phyloP scores from a whole-genome alignment of 305 asterid species.

The Coffea humblotiana region DNA sequence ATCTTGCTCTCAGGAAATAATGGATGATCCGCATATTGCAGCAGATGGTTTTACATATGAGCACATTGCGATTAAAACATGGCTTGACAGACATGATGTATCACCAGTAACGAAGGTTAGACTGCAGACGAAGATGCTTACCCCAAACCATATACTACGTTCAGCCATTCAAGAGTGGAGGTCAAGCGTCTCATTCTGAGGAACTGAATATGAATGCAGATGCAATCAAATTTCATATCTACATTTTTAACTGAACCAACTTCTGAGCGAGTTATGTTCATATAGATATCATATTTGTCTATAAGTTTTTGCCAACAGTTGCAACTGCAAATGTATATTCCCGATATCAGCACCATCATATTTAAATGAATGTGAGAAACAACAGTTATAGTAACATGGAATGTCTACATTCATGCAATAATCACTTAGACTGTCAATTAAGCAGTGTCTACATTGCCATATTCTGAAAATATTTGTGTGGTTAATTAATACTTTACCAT shows the following conservation, averaged over 20 bases:
- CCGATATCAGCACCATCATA: neutral
- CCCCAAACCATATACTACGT: slow-evolving; percentile 62
- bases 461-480: neutral
- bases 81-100: slow-evolving; percentile 55
- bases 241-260: neutral
- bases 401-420: neutral
- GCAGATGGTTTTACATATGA: slow-evolving; percentile 95
- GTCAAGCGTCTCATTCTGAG: slow-evolving; percentile 20
- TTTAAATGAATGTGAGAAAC: neutral
- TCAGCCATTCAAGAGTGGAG: slow-evolving; percentile 81
- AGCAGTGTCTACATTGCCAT: neutral
- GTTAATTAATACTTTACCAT: neutral
- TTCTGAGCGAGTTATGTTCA: neutral
- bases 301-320: neutral
- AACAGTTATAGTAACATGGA: neutral
- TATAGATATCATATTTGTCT: neutral
- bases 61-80: slow-evolving; percentile 62
- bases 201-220: slow-evolving; percentile 1
- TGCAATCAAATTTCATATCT: neutral
- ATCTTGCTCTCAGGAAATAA: slow-evolving; percentile 62
- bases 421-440: neutral
- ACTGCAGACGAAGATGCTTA: slow-evolving; percentile 56
- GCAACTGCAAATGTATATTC: neutral
- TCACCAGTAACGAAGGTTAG: slow-evolving; percentile 74
- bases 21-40: slow-evolving; percentile 81